Conservation (phyloP, 192 early-diverging fungal genomes). For the Gigaspora rosea region DNA sequence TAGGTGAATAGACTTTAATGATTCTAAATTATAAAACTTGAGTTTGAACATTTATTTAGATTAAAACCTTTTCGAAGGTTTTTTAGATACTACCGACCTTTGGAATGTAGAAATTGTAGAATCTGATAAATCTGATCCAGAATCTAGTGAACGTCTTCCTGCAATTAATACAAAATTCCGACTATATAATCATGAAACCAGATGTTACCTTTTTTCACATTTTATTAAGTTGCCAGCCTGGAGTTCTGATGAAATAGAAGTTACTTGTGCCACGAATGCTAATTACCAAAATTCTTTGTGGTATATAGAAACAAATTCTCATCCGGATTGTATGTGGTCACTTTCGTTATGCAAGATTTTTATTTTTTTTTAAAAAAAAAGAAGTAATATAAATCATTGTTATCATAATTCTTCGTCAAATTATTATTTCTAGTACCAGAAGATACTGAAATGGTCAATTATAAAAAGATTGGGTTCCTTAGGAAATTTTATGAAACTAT, state of each 20-base stretch:
- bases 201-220: slow-evolving; percentile 84
- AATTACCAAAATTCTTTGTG: slow-evolving; percentile 71
- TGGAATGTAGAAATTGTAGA: slow-evolving; percentile 84
- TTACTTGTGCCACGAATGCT: slow-evolving; percentile 88
- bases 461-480: slow-evolving; percentile 70
- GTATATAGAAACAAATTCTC: slow-evolving; percentile 72
- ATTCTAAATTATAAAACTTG: too few species aligned
- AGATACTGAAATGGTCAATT: slow-evolving; percentile 59
- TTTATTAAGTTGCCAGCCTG: slow-evolving; percentile 83
- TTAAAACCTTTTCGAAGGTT: slow-evolving; percentile 57
- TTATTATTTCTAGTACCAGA: slow-evolving; percentile 53
- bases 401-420: too few species aligned
- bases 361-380: too few species aligned
- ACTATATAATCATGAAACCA: slow-evolving; percentile 69
- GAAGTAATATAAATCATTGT: too few species aligned
- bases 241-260: slow-evolving; percentile 90
- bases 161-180: slow-evolving; percentile 70
- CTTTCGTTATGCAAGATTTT: too few species aligned
- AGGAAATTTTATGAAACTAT: slow-evolving; percentile 88
- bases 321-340: slow-evolving; percentile 43
- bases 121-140: slow-evolving; percentile 49
- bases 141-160: slow-evolving; percentile 55
- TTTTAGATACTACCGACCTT: slow-evolving; percentile 86
- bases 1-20: slow-evolving; percentile 37
- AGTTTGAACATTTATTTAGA: too few species aligned